Percentiles rank a stretch among this genome's conserved stretches.
Conservation (phyloP, 139 green algal genomes). For the Mesotaenium endlicherianum region DNA sequence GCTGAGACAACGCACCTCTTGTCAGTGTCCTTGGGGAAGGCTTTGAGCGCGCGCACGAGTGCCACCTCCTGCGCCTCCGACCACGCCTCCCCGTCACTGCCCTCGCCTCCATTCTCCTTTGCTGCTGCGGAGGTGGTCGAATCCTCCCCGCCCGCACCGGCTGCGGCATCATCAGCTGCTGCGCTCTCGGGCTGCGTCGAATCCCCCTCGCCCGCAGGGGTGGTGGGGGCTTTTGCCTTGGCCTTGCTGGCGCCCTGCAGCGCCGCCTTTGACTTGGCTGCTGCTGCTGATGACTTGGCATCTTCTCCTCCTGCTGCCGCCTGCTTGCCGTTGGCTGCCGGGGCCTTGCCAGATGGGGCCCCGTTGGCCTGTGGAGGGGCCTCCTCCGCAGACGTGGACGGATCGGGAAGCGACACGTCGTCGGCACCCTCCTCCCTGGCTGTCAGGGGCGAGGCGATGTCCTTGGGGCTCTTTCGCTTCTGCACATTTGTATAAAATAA, state of each 20-base stretch:
- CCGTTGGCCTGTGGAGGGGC: too few relatives aligned
- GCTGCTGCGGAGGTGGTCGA: neutral
- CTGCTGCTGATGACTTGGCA: neutral
- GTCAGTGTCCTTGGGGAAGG: constrained; percentile 73
- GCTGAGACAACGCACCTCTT: constrained; percentile 50
- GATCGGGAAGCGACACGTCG: neutral
- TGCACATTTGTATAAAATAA: too few relatives aligned
- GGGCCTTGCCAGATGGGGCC: neutral
- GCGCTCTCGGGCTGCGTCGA: neutral
- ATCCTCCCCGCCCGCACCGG: neutral
- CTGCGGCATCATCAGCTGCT: neutral
- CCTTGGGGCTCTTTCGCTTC: constrained; percentile 16
- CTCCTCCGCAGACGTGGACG: neutral
- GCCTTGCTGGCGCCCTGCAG: too few relatives aligned
- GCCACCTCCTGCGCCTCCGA: constrained; percentile 78
- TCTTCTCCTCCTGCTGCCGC: neutral
- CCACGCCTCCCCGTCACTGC: constrained; percentile 58
- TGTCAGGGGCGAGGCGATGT: constrained; percentile 30
- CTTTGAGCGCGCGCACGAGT: constrained; percentile 89
- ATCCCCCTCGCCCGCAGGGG: neutral
- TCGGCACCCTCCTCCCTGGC: neutral
- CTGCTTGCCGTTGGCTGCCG: neutral
- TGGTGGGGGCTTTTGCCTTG: too few relatives aligned
- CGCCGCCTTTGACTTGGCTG: neutral
- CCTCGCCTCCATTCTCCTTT: constrained; percentile 13